phyloP scores from a whole-genome alignment of 805 yeast genomes.

The Monosporozyma aquatica region DNA sequence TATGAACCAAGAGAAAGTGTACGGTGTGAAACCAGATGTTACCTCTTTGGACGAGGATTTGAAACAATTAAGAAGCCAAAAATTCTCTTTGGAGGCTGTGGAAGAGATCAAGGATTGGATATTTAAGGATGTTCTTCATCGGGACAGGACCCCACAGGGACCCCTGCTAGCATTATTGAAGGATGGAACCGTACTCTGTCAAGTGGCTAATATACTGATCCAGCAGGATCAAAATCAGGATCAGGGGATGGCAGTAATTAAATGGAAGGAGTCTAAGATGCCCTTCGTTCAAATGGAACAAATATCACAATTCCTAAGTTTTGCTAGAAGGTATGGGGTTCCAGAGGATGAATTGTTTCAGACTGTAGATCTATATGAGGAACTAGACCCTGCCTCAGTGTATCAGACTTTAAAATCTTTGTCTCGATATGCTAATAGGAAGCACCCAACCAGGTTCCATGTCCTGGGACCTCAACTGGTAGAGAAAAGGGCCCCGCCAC shows the following conservation, averaged over 20 bases:
- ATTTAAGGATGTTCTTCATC: slow-evolving; percentile 29
- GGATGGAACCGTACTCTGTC: slow-evolving; percentile 52
- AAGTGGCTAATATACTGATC: slow-evolving; percentile 30
- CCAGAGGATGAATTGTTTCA: slow-evolving; percentile 78
- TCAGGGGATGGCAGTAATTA: no score
- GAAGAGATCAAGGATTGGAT: slow-evolving; percentile 50
- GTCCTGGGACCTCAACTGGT: slow-evolving; percentile 53
- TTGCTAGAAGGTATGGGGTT: slow-evolving; percentile 56
- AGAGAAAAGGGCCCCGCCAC: slow-evolving; percentile 40
- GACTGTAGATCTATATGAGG: slow-evolving; percentile 66
- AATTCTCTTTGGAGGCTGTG: slow-evolving; percentile 37
- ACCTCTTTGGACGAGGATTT: slow-evolving; percentile 62
- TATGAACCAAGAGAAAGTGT: neutral
- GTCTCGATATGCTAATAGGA: slow-evolving; percentile 55
- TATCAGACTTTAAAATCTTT: slow-evolving; percentile 64
- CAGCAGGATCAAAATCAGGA: no score
- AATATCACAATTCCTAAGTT: slow-evolving; percentile 58
- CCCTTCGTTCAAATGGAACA: slow-evolving; percentile 81
- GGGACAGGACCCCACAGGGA: slow-evolving; percentile 18
- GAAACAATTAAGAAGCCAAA: slow-evolving; percentile 38
- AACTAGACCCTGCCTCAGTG: slow-evolving; percentile 64
- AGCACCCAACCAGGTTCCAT: slow-evolving; percentile 39
- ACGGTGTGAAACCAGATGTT: slow-evolving; percentile 30
- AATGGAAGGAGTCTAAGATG: slow-evolving; percentile 54
- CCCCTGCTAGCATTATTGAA: slow-evolving; percentile 44